Evolutionary conservation across 1,284 basidiomycete species (phyloP), one percentile per base, ranked within the genome.

Genomic region (Trichosporon coremiiforme): DNA sequence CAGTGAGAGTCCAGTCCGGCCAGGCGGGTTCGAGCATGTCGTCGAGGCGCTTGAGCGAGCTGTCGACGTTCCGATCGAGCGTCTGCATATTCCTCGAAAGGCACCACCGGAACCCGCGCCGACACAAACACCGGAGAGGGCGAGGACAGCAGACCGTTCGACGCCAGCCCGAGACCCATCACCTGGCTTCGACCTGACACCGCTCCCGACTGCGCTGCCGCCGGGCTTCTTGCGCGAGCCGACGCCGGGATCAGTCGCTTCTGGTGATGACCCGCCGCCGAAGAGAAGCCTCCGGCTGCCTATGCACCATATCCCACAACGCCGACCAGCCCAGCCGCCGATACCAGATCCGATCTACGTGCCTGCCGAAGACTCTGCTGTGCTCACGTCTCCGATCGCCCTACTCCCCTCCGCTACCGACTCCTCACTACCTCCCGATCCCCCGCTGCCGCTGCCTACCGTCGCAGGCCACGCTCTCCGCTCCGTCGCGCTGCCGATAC

Each of bases 11-110:
- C 57, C 57, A 2, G 15, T 33, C 20, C 57, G 57, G 29, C 13
- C 57, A n/a, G 57, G 57, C 6, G 57, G 31, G 13, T 35, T 60
- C 29, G 57, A 60, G 57, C 57, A 60, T 17, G 57, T 60, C 31
- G 57, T 60, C 29, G 57, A 31, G 13, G 57, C 57, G 22, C 57
- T 60, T 8, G 57, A 60, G 31, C 57, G 57, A 7, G 57, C 31
- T 15, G 57, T 60, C 17, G 57, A 60, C 15, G 29, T 33, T 2
- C 57, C 57, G 9, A 60, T 60, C 12, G 57, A 60, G 57, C 57
- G 57, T 12, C 4, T 41, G 2, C 3, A 33, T 8, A 33, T 8
- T 8, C 33, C 33, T 33, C 33, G 33, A 4, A 33, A 33, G 8
- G 4, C 33, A 33, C 33, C 33, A 8, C 33, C 33, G 33, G 33